These are phyloP conservation scores for Acanthamoeba culbertsoni DNA, from an alignment of 208 protist species.

Conservation along the genomic window DNA sequence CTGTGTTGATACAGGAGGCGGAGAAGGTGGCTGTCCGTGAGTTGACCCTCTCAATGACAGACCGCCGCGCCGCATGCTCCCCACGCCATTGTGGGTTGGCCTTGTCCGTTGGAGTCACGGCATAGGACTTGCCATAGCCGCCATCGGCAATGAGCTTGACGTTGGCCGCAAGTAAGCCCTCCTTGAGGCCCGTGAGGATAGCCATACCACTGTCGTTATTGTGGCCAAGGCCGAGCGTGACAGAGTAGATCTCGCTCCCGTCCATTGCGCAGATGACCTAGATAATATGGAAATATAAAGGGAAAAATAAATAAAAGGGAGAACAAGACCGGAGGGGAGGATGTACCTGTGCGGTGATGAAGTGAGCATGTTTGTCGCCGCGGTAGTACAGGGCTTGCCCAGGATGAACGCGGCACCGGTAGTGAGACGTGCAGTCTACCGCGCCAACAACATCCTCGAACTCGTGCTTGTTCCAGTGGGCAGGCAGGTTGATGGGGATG, in stretches of 20 bases:
- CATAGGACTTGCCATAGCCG: not conserved
- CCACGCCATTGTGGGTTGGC: not conserved
- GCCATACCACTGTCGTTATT: not conserved
- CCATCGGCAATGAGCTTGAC: conserved; percentile 19
- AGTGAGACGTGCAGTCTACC: conserved; percentile 19
- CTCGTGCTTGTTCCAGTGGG: conserved; percentile 12
- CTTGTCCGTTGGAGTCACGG: not conserved
- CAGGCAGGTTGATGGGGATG: not conserved
- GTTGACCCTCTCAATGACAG: not conserved
- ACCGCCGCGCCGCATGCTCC: not conserved
- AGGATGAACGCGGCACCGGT: conserved; percentile 23
- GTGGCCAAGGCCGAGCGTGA: conserved; percentile 8
- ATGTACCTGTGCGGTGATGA: not conserved
- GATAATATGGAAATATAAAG: not conserved
- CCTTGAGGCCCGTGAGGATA: not conserved
- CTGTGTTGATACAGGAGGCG: not conserved
- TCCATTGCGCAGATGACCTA: conserved; percentile 31
- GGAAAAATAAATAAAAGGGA: not conserved
- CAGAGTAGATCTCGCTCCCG: conserved; percentile 1
- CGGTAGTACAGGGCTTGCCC: conserved; percentile 15
- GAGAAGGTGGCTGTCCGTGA: not conserved
- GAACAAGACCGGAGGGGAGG: not conserved
- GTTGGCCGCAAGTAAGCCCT: not conserved
- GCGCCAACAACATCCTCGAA: not conserved
- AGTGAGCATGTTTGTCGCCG: conserved; percentile 4